Conservation (phyloP, 345 rosid genomes). For the Carallia pectinifolia region DNA sequence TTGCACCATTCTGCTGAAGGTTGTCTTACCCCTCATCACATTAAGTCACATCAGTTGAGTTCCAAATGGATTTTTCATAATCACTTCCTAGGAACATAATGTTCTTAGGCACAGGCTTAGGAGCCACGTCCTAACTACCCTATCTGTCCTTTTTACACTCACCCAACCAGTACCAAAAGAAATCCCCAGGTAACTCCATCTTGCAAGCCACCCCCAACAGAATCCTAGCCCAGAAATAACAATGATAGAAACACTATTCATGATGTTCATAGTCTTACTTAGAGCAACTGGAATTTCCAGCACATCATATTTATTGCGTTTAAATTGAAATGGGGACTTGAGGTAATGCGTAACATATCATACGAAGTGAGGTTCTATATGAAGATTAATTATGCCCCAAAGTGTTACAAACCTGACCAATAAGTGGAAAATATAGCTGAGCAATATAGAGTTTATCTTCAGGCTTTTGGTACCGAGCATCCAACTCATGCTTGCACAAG, state of each 20-base stretch:
- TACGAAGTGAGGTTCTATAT: not conserved
- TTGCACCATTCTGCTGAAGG: no score
- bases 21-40: no score
- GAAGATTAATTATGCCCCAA: not conserved
- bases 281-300: not conserved
- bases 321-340: not conserved
- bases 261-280: no score
- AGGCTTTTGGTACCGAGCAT: constrained; percentile 95
- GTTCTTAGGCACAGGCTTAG: not conserved
- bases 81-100: not conserved
- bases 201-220: not conserved
- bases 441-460: constrained; percentile 98
- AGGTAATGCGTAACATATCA: not conserved
- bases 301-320: not conserved
- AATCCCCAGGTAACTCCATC: not conserved
- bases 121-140: not conserved
- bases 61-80: no score
- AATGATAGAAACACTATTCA: no score
- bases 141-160: not conserved
- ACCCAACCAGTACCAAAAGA: not conserved
- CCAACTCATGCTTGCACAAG: constrained; percentile 95
- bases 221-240: no score
- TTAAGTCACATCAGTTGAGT: no score
- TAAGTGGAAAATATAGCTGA: constrained; percentile 87
- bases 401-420: constrained; percentile 66